Evolutionary conservation across 1,284 basidiomycete species (phyloP).

Genomic region (Malassezia nana): DNA sequence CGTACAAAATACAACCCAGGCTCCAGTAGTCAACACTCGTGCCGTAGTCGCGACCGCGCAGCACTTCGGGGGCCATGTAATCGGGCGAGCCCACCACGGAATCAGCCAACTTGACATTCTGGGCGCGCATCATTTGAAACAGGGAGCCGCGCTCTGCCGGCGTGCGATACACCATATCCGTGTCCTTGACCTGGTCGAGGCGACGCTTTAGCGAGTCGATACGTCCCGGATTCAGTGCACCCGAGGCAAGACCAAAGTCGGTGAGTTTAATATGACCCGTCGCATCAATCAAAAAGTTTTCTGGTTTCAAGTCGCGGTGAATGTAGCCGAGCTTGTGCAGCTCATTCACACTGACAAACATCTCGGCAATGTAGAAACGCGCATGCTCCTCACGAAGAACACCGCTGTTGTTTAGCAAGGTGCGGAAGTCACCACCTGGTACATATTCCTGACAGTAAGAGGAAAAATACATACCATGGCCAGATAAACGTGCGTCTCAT

Average conservation of each 20-base stretch:
- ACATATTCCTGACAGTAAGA: conserved; percentile 53
- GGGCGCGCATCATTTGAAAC: conserved; percentile 81
- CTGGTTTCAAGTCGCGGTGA: conserved; percentile 93
- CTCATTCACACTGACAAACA: conserved; percentile 47
- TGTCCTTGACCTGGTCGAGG: conserved; percentile 94
- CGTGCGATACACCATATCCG: conserved; percentile 76
- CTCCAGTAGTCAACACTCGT: conserved; percentile 98
- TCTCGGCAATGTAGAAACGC: conserved; percentile 46
- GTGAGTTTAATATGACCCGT: conserved; percentile 96
- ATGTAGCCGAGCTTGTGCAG: conserved; percentile 45
- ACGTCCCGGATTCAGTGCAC: conserved; percentile 83
- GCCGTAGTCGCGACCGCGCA: conserved; percentile 85
- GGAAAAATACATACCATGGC: conserved; percentile 28
- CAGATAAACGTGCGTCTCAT: conserved; percentile 43
- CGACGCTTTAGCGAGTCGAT: conserved; percentile 91
- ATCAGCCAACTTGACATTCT: conserved; percentile 80
- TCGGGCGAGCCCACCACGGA: conserved; percentile 97
- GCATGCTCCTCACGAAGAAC: conserved; percentile 51
- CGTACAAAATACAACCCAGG: conserved; percentile 89
- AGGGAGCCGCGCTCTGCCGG: conserved; percentile 90
- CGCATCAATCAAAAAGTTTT: conserved; percentile 91
- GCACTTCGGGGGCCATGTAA: conserved; percentile 71
- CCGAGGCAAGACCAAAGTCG: conserved; percentile 94
- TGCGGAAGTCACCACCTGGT: conserved; percentile 47
- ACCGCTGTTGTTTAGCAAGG: conserved; percentile 46